Evolutionary conservation across 768 basidiomycete species (phyloP), one percentile per base, ranked within the genome.

Genomic region (Amanita pseudoporphyria): DNA sequence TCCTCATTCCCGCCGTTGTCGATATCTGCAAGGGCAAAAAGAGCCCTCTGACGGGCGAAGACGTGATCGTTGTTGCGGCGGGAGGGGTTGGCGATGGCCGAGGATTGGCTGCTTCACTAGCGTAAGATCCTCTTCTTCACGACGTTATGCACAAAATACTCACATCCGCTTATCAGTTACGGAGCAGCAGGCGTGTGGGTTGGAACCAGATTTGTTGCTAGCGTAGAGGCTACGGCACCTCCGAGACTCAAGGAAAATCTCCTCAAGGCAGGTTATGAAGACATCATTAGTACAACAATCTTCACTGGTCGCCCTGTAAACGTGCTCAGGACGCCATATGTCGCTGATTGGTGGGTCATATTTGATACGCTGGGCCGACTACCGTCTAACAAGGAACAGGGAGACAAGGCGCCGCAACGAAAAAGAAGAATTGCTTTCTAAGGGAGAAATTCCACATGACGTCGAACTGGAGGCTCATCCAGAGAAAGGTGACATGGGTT

Each of bases 131-230:
- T 21, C 22, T 9, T 26, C 18, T 9, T 26, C 18, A 7, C 33
- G 18, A 19, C 13, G 47, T 38, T 12, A 19, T 6, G 44, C 6
- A 28, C 16, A 13, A 10, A 4, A 26, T 35, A 24, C 18, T 49
- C 43, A 41, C n/a, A 12, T 43, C 19, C 9, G n/a, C 24, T 21
- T 46, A 22, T 41, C 54, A 85, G 84, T 46, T 88, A 84, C 54
- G 90, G 90, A 41, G 90, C 89, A 4, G 72, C 82, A 2, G 90
- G 83, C 38, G 84, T 92, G 3, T 93, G 90, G 90, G 87, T 89
- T 32, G 86, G 86, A 35, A 92, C 88, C 4, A 81, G 88, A 33
- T 92, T 92, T 60, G 87, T 90, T 36, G 87, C 88, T 9, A 81
- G 82, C 57, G 78, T 73, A 32, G 87, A 91, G 62, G 87, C 89